Base-by-base conservation (phyloP, 345 rosid genomes). In the Heritiera littoralis region DNA sequence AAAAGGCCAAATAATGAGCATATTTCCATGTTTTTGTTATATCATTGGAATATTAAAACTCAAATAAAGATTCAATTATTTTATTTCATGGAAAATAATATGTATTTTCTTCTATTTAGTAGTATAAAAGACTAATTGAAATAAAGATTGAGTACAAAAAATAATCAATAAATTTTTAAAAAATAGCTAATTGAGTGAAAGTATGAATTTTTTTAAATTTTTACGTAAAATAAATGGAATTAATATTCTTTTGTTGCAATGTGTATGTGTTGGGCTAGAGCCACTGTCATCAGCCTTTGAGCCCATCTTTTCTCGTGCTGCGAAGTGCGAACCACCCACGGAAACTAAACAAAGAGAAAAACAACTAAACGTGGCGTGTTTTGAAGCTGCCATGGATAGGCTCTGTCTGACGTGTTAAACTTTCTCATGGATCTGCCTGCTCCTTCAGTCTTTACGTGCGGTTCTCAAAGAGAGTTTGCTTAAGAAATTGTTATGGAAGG, bases 401-500 rank as follows among this genome's bases (percentile, higher is more conserved):
- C 28, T 32, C 23, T 13, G 60, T 32, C 23, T 13, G 60, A 51
- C 45, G 75, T 72, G 75, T 71, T 20, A 3, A 48, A 70, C 2
- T 48, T 8, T 23, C 20, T 30, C 41, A 48, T 68, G 14, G 20
- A 52, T 7, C 74, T 13, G 56, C 20, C 74, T 49, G 1, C 17
- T 18, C 12, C 4, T 72, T 72, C 12, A 10, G 2, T 72, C 2
- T 32, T 52, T 13, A 54, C 30, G 18, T 55, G 48, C 76, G 32
- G 48, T 54, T 18, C 49, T 38, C 51, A 6, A 35, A 32, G 1
- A 30, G 54, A 41, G 55, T 28, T 65, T 17, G 51, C 14, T 30
- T 23, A 9, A 14, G 8, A 18, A 12, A 35, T 10, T 7, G 17
- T 23, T 51, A 85, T 78, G 86, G 87, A 89, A 38, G 86, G 79